Conservation (phyloP, 306 rosid species). For the Abrus precatorius region DNA sequence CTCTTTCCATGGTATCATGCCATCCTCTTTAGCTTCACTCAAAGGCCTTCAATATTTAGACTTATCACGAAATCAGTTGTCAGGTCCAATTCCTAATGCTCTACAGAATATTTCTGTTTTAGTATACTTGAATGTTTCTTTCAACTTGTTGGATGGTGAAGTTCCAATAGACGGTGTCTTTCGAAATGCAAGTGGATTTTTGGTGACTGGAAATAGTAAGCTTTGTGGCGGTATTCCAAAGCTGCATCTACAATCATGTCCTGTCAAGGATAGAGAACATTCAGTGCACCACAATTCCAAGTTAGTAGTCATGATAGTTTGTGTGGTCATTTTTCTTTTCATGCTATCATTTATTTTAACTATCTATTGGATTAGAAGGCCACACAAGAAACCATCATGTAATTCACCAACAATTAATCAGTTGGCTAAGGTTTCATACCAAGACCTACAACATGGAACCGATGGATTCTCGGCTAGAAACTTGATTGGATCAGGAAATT, state of each 20-base stretch:
- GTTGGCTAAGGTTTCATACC: conserved; percentile 38
- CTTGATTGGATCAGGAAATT: conserved; percentile 40
- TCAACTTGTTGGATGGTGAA: conserved; percentile 56
- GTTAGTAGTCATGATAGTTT: conserved; percentile 10
- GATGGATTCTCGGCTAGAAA: conserved; percentile 30
- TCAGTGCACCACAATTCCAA: conserved; percentile 18
- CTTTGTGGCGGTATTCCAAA: conserved; percentile 49
- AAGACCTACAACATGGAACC: conserved; percentile 31
- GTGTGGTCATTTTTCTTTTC: conserved; percentile 27
- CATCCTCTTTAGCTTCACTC: conserved; percentile 43
- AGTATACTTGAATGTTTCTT: conserved; percentile 52
- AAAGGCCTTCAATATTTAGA: conserved; percentile 46
- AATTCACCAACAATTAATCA: background rate
- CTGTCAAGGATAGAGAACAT: conserved; percentile 10
- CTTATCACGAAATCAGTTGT: conserved; percentile 48
- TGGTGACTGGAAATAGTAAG: conserved; percentile 31
- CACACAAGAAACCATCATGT: background rate
- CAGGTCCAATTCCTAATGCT: conserved; percentile 49
- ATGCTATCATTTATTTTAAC: background rate
- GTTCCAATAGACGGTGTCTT: conserved; percentile 57
- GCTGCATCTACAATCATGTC: conserved; percentile 42
- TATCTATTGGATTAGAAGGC: conserved; percentile 5
- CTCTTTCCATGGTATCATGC: conserved; percentile 46
- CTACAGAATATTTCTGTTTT: conserved; percentile 27
- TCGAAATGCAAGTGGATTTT: conserved; percentile 8